Evolutionary conservation across 2,329 filamentous ascomycete species (phyloP).

Genomic region (Ilyonectria robusta): DNA sequence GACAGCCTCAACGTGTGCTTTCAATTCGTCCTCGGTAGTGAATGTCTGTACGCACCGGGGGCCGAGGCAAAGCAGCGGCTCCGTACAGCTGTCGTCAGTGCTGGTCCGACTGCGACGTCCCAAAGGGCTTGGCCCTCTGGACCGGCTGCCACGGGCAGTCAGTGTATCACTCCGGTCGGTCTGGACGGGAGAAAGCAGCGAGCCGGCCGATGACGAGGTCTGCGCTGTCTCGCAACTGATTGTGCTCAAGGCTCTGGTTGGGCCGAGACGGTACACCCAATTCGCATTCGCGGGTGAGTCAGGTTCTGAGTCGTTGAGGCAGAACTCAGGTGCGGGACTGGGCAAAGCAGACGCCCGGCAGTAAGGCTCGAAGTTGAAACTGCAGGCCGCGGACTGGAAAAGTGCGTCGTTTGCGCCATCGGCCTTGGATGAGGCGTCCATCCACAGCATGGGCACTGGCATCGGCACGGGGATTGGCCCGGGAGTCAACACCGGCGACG

Average conservation of each 20-base stretch:
- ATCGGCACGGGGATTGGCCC: constrained; percentile 11
- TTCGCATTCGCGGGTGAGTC: constrained; percentile 23
- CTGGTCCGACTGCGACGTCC: constrained; percentile 27
- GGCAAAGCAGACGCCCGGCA: constrained; percentile 5
- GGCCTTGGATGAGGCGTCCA: constrained; percentile 12
- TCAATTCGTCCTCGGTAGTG: constrained; percentile 41
- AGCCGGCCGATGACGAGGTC: constrained; percentile 49
- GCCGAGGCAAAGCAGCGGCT: constrained; percentile 45
- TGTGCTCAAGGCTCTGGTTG: constrained; percentile 43
- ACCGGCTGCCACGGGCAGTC: constrained; percentile 31
- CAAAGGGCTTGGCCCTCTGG: constrained; percentile 47
- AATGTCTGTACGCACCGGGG: constrained; percentile 48
- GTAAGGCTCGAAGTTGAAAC: constrained; percentile 14
- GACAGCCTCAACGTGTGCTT: constrained; percentile 43
- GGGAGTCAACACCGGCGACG: constrained; percentile 11
- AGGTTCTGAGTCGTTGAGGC: constrained; percentile 23
- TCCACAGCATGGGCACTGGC: constrained; percentile 8
- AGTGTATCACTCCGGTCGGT: constrained; percentile 47
- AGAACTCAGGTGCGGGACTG: constrained; percentile 13
- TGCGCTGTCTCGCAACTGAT: constrained; percentile 43
- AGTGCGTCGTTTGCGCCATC: not conserved
- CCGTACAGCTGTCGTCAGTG: constrained; percentile 28
- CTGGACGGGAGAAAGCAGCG: constrained; percentile 49
- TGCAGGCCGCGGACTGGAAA: constrained; percentile 1
- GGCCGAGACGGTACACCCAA: constrained; percentile 6